Evolutionary conservation across 106 monocot species (phyloP).

Genomic region (Acorus gramineus): DNA sequence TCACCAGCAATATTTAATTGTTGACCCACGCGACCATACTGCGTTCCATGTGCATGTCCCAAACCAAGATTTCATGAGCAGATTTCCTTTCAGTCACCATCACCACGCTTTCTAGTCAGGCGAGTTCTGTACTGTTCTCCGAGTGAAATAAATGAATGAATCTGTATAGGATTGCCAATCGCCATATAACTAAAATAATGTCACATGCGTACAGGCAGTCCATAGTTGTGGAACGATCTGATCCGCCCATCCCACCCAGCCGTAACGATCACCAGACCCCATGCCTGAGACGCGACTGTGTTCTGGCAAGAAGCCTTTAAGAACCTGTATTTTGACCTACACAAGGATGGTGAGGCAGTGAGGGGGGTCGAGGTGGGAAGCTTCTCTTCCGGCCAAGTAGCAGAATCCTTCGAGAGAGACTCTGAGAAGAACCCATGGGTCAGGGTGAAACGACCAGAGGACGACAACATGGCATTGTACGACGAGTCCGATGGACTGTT

Average conservation of each 20-base stretch:
- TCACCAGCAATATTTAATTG: too few species aligned
- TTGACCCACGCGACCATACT: too few species aligned
- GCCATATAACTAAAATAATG: background rate
- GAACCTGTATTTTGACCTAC: slow-evolving; percentile 46
- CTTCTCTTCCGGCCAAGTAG: slow-evolving; percentile 96
- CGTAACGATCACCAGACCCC: slow-evolving; percentile 91
- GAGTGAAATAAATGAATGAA: slow-evolving; percentile 13
- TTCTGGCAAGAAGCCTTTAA: slow-evolving; percentile 30
- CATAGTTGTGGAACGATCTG: slow-evolving; percentile 72
- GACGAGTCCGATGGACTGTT: background rate
- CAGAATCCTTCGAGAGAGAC: slow-evolving; percentile 31
- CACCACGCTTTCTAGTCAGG: too few species aligned
- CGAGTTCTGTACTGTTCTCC: too few species aligned
- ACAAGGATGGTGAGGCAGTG: background rate
- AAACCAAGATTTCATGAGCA: too few species aligned
- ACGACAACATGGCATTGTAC: background rate
- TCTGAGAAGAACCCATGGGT: slow-evolving; percentile 40
- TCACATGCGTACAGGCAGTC: slow-evolving; percentile 48
- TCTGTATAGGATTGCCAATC: slow-evolving; percentile 4
- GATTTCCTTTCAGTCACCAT: too few species aligned
- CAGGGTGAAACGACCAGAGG: slow-evolving; percentile 30
- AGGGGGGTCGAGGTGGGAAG: slow-evolving; percentile 27
- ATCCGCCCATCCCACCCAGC: slow-evolving; percentile 79
- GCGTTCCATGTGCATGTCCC: too few species aligned
- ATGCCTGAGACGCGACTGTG: slow-evolving; percentile 30